These are phyloP conservation scores for Silene conica DNA, from an alignment of 148 eudicot species.

Conservation along the genomic window DNA sequence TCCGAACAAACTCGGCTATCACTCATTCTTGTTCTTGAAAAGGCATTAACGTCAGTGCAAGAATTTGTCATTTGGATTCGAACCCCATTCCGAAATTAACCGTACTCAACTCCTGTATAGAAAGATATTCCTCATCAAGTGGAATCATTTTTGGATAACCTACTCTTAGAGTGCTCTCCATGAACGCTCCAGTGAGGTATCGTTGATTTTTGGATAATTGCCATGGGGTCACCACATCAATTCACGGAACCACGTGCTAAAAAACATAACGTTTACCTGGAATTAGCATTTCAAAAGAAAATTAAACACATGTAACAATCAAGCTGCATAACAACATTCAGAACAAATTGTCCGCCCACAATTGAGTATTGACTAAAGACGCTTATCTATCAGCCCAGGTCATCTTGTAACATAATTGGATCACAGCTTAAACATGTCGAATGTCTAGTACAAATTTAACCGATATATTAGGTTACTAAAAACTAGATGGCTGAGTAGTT, in stretches of 20 bases:
- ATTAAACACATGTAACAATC: neutral
- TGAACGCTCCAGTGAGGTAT: neutral
- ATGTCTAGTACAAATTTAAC: neutral
- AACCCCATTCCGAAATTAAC: neutral
- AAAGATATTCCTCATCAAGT: neutral
- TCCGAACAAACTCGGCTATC: conserved; percentile 6
- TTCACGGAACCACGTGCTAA: conserved; percentile 1
- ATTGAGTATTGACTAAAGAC: neutral
- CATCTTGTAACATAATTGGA: neutral
- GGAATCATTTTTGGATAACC: neutral
- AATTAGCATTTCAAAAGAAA: neutral
- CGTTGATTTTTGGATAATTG: neutral
- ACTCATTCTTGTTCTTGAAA: conserved; percentile 3
- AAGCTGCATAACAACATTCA: neutral
- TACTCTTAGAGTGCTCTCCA: neutral
- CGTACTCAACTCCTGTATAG: neutral
- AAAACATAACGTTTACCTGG: conserved; percentile 4
- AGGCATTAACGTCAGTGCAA: neutral
- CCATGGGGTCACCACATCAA: conserved; percentile 8
- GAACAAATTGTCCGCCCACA: neutral
- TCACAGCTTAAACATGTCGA: neutral
- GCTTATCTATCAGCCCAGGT: neutral
- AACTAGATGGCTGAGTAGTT: too few relatives aligned
- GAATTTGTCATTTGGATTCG: neutral
- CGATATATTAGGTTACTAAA: neutral